Base-by-base conservation (phyloP, 202 grass and related monocot species). In the Schoenoplectus triqueter region DNA sequence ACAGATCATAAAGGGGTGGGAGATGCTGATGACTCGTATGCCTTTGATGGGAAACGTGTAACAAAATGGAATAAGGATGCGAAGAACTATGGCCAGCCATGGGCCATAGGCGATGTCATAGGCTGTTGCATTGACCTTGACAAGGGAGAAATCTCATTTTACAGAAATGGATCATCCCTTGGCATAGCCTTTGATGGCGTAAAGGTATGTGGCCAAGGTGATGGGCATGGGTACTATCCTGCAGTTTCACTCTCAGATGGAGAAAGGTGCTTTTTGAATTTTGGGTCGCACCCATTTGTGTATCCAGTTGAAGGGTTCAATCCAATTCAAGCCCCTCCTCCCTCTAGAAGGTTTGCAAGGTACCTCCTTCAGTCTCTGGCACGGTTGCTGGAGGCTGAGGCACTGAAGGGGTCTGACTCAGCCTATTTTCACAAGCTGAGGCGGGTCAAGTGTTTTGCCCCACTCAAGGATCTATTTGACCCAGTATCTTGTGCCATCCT, bases 241-340 rank as follows among this genome's bases (percentile, higher is more conserved):
- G 89, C 94, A 78, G 86, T 96, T 66, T 96, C 93, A 47, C 91
- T 96, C 78, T 96, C 91, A 52, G 91, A 96, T 78, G 94, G 94
- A 48, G 94, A 96, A 65, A 72, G 91, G 54, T 96, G 94, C 59
- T 82, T 90, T 90, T 86, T 96, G 64, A 96, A 96, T 69, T 96
- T 96, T 66, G 94, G 94, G 7, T 91, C 94, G 10, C 87, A 85
- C 80, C 94, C 91, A 68, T 93, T 96, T 77, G 88, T 86, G 73
- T 93, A 91, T 69, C 94, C 94, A 11, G 77, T 93, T 50, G 73
- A 93, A 78, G 94, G 91, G n/a, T 96, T 93, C 61, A 59, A 88
- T 65, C 91, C 94, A 62, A 85, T 96, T 70, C 86, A 96, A 75
- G 84, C 71, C 49, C 89, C 94, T 15, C 94, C 91, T 76, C 13